phyloP scores from a whole-genome alignment of 176 grass and related monocot species.

The Aegilops speltoides region DNA sequence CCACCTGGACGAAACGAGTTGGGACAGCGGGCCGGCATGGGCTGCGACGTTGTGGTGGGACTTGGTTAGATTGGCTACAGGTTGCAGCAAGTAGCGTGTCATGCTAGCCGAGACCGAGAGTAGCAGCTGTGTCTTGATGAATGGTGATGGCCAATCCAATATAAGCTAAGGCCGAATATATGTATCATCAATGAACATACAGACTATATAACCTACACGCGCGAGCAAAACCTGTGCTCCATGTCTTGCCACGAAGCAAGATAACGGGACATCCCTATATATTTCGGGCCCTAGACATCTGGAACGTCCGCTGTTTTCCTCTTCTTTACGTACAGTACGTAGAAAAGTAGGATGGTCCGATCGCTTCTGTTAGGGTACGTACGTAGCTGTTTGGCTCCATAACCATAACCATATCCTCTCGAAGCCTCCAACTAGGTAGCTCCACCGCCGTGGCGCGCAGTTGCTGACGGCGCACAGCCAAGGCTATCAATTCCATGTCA shows the following conservation, averaged over 20 bases:
- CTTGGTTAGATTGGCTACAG: not conserved
- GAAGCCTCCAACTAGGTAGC: not conserved
- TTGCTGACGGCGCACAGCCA: not conserved
- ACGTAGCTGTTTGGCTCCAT: not conserved
- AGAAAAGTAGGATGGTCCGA: not conserved
- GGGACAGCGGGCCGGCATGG: slow-evolving; percentile 18
- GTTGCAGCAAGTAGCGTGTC: not conserved
- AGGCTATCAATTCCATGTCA: not conserved
- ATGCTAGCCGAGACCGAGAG: not conserved
- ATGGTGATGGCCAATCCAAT: slow-evolving; percentile 2
- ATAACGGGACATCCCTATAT: not conserved
- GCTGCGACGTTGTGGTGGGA: not conserved
- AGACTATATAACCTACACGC: not conserved
- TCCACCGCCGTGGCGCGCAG: not conserved
- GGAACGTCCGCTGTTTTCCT: not conserved
- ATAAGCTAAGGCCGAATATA: not conserved
- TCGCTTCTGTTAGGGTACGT: not conserved
- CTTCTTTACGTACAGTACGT: no score
- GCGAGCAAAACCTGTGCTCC: not conserved
- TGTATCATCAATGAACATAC: not conserved
- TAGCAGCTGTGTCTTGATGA: not conserved
- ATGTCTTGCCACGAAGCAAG: not conserved
- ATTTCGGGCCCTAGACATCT: not conserved
- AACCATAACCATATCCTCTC: not conserved
- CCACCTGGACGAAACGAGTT: not conserved